Evolutionary conservation across 805 yeast genomes (phyloP), one percentile per base, ranked within the genome.

Genomic region (Limtongia smithiae): DNA sequence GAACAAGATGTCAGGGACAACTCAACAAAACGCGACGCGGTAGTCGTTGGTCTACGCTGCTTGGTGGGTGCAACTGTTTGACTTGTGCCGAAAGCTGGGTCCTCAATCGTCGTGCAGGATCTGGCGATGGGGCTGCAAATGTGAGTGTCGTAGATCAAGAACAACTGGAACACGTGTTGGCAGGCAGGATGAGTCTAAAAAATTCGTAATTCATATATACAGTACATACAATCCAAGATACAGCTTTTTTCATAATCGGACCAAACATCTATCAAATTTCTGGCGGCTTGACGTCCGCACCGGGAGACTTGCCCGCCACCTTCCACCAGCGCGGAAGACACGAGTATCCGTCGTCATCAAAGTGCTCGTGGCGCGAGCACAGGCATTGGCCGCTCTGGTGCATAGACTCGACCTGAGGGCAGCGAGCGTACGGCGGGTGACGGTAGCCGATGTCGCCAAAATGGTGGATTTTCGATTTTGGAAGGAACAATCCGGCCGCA

Each of bases 401-500:
- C 11, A 54, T 48, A 6, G 28, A 46, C 12, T 39, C 50, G 37
- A 57, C 60, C 35, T 57, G 54, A 11, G 60, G 60, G 34, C 60
- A 57, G 4, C 60, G 57, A 20, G 56, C 21, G 37, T 54, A 54
- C 8, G 58, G 58, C 14, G 51, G 46, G 27, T 54, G 58, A 4
- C 50, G 35, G 65, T 85, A 86, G 8, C 93, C 95, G 35, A 85
- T 73, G 54, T 85, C 82, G 48, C 80, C 82, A 60, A 86, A 83
- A 69, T 77, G 83, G 65, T 83, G 86, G 15, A 86, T 64, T 60
- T 83, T 77, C 27, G 71, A 68, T 59, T 73, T 72, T 53, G 79
- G 74, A 43, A 82, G 65, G 60, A 84, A 73, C 40, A 82, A 68
- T 1, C 88, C 68, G 2, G 80, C 85, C 4, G 85, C 94, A 43